Evolutionary conservation across 1,284 basidiomycete species (phyloP), one percentile per base, ranked within the genome.

Genomic region (Melanopsichium pennsylvanicum): DNA sequence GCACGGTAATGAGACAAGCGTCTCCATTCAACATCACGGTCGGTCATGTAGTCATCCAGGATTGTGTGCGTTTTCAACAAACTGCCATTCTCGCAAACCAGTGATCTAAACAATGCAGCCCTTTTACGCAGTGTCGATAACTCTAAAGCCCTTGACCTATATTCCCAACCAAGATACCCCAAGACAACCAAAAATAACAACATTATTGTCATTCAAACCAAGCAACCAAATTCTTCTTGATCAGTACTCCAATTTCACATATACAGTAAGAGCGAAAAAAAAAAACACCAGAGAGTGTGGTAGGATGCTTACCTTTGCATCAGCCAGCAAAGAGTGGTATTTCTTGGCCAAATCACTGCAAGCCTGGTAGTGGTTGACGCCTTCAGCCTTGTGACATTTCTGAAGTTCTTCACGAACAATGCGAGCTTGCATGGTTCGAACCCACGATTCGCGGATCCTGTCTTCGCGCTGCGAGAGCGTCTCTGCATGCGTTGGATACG

Each of bases 351-450:
- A 82, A 82, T 90, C 89, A 80, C 87, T 89, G 85, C 95, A 98
- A 76, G 88, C 91, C 83, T 78, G 71, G 66, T 81, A 79, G 57
- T 78, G 75, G 68, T 76, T 81, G 29, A 94, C 91, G 48, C 94
- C 93, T 84, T 98, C 95, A 18, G 86, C 85, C 76, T 88, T 86
- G 81, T 95, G 92, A 83, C 95, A 98, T 82, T 93, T 94, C 66
- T 88, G 87, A 52, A 98, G 87, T 83, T 96, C 91, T 66, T 92
- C 89, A 64, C 89, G 88, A 46, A 97, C 92, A 57, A 98, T 85
- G 43, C 92, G 88, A 21, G 89, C 88, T 83, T 97, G 92, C 93
- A 97, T 96, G 22, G 90, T 88, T 77, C 88, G 89, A 38, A 97
- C 86, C 95, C 95, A 98, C 52, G 90, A 90, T 84, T 96, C 92